Conservation (phyloP, 2,329 filamentous ascomycete species). For the Exophiala bonariae region DNA sequence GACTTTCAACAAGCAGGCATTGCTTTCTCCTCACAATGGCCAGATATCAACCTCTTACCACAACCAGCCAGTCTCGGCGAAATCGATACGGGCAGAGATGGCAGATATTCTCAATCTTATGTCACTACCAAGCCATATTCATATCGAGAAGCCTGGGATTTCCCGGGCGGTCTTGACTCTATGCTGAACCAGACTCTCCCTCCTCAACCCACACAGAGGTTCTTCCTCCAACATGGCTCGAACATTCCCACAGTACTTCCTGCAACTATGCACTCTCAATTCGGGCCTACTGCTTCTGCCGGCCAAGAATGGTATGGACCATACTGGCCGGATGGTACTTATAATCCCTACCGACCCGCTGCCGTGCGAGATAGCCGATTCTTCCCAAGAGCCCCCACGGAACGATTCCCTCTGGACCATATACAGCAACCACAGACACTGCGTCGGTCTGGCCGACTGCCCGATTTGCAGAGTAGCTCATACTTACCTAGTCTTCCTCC, state of each 20-base stretch:
- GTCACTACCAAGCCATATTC: slow-evolving; percentile 8
- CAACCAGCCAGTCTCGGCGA: neutral
- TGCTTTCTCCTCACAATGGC: slow-evolving; percentile 33
- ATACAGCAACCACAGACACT: slow-evolving; percentile 11
- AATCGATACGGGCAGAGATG: slow-evolving; percentile 12
- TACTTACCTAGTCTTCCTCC: slow-evolving; percentile 8
- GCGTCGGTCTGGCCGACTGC: slow-evolving; percentile 8
- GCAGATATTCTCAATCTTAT: slow-evolving; percentile 11
- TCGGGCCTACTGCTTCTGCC: slow-evolving; percentile 60
- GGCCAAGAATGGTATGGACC: slow-evolving; percentile 59
- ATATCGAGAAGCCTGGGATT: slow-evolving; percentile 27
- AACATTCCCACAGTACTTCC: slow-evolving; percentile 61
- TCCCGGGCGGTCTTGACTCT: slow-evolving; percentile 55
- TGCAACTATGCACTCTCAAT: slow-evolving; percentile 57
- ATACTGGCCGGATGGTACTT: slow-evolving; percentile 65
- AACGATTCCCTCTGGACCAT: slow-evolving; percentile 23
- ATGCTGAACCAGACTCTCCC: slow-evolving; percentile 59
- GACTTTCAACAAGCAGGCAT: slow-evolving; percentile 13
- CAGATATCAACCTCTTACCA: slow-evolving; percentile 28
- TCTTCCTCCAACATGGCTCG: slow-evolving; percentile 46
- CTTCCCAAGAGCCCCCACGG: slow-evolving; percentile 25
- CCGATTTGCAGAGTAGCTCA: slow-evolving; percentile 4
- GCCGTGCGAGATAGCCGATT: slow-evolving; percentile 56
- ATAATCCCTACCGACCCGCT: slow-evolving; percentile 60
- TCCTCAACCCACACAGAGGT: slow-evolving; percentile 39